Conservation (phyloP, 176 grass and related monocot genomes). For the Oryza punctata region DNA sequence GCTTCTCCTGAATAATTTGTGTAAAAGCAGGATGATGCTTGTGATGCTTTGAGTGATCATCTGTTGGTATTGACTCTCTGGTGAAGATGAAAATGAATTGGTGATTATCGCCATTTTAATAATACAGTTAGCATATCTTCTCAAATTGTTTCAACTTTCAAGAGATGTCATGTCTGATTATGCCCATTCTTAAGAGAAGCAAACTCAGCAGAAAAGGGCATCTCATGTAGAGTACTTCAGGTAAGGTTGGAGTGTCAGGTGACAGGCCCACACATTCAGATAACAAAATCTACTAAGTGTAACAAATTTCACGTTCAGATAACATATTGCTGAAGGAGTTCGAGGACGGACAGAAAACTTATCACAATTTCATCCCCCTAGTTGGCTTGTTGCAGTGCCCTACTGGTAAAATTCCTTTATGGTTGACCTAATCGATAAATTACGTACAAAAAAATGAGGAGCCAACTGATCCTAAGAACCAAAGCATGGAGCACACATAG, state of each 20-base stretch:
- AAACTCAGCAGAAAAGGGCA: not conserved
- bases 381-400: not conserved
- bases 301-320: not conserved
- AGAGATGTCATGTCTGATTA: not conserved
- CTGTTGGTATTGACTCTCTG: not conserved
- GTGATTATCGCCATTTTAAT: not conserved
- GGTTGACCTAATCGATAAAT: not conserved
- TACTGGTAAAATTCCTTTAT: not conserved
- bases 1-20: constrained; percentile 28
- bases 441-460: no score
- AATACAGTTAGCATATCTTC: not conserved
- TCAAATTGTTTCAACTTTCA: not conserved
- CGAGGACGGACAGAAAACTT: not conserved
- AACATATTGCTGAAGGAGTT: not conserved
- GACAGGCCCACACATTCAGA: not conserved
- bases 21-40: constrained; percentile 22
- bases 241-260: not conserved
- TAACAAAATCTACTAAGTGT: not conserved
- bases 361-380: not conserved
- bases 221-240: not conserved
- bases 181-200: not conserved
- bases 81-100: not conserved
- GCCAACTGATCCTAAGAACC: no score
- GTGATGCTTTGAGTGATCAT: not conserved
- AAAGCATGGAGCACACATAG: no score